Base-by-base conservation (phyloP, 257 asterid genomes). In the Gynochthodes officinalis region DNA sequence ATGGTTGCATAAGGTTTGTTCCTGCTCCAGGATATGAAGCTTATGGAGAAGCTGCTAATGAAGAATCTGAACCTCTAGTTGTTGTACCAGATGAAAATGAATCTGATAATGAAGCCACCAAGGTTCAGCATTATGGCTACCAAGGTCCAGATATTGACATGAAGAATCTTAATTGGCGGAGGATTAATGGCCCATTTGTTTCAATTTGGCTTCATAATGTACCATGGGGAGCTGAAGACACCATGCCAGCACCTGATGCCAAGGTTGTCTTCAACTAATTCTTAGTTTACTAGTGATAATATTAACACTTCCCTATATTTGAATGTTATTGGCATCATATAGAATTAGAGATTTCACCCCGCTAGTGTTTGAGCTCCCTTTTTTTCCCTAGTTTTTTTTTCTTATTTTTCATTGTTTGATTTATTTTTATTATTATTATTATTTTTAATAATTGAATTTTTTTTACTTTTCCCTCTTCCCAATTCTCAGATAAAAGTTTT, bases 171-270 rank as follows among this genome's bases (percentile, higher is more conserved):
- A 87, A 84, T 54, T 93, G 98, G 97, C 85, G 91, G 64, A 89
- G 85, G 84, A 78, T 95, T 52, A 86, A 89, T 35, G 99, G 99
- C 10, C 99, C 98, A 67, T 95, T 95, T 73, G 78, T 90, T 80
- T 92, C 98, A 4, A 69, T 95, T 73, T 95, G 99, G 99, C 98
- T 95, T 78, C 98, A 95, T 79, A 95, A 95, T 74, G 99, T 92
- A 64, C 97, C 96, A 13, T 92, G 98, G 99, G 99, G 96, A 76
- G 76, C 87, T 73, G 97, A 95, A 90, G 81, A 83, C 76, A 83
- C 92, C 58, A 83, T 84, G 91, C 97, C 99, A 18, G 99, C 99
- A 39, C 99, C 99, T 70, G 84, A 90, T 85, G 98, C 98, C 46
- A 82, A 92, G 97, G 99, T 89, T 76, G 64, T 73, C 67, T 77